These are phyloP conservation scores for Raffaelea arxii DNA, from an alignment of 2,329 filamentous ascomycete species.

Conservation along the genomic window DNA sequence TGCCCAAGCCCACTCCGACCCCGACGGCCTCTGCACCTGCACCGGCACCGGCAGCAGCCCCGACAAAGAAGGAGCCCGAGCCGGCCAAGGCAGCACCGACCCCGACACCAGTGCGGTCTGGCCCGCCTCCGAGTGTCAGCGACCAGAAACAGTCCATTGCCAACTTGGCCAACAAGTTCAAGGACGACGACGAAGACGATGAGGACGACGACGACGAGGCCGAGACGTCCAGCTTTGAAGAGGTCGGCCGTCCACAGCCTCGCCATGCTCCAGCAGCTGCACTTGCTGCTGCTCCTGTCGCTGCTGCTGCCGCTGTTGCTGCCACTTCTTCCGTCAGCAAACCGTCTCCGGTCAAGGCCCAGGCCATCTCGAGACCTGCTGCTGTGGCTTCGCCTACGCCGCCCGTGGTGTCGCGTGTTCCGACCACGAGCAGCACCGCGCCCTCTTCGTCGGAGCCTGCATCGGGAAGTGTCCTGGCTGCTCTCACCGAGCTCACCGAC, in stretches of 20 bases:
- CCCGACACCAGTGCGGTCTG: constrained; percentile 24
- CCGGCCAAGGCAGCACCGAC: constrained; percentile 30
- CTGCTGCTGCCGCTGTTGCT: constrained; percentile 15
- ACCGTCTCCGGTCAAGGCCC: constrained; percentile 19
- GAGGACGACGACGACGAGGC: constrained; percentile 46
- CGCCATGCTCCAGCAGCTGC: constrained; percentile 27
- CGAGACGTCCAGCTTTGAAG: constrained; percentile 76
- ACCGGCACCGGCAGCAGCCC: constrained; percentile 31
- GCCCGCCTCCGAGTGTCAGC: constrained; percentile 58
- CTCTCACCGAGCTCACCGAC: constrained; percentile 63
- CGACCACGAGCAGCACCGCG: constrained; percentile 43
- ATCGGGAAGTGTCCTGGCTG: constrained; percentile 3
- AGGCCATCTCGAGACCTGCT: constrained; percentile 20
- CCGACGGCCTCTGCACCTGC: constrained; percentile 33
- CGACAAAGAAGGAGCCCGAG: constrained; percentile 42
- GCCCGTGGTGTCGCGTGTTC: constrained; percentile 15
- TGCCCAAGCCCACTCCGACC: constrained; percentile 36
- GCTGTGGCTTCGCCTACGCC: constrained; percentile 25
- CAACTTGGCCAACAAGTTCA: constrained; percentile 75
- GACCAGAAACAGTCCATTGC: constrained; percentile 85
- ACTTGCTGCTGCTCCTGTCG: background rate
- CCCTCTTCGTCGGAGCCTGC: constrained; percentile 60
- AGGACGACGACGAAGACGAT: constrained; percentile 54
- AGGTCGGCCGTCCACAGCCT: constrained; percentile 66
- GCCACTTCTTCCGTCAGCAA: constrained; percentile 22